These are phyloP conservation scores for Pseudomicrostroma phylloplanum DNA, from an alignment of 1,284 basidiomycete genomes.

Conservation along the genomic window DNA sequence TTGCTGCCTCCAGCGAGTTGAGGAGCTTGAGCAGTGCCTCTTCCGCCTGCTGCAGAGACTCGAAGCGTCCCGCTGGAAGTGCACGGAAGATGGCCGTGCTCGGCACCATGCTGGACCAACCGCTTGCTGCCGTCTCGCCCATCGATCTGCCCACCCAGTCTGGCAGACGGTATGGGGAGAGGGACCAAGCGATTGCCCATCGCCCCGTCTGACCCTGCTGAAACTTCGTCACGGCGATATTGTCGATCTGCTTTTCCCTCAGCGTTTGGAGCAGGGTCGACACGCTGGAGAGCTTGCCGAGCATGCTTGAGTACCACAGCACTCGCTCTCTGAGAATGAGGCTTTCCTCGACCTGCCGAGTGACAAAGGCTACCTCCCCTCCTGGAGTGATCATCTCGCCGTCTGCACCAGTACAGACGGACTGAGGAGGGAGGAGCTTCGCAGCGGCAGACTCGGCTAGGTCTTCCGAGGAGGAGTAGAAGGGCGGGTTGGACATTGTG, in stretches of 20 bases:
- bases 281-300: constrained; percentile 77
- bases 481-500: constrained; percentile 92
- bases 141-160: background rate
- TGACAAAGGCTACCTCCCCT: constrained; percentile 75
- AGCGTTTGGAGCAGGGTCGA: constrained; percentile 60
- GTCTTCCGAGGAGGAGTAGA: constrained; percentile 70
- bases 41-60: background rate
- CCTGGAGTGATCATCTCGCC: constrained; percentile 80
- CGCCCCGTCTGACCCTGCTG: constrained; percentile 76
- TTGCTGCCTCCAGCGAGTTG: background rate
- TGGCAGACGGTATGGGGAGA: background rate
- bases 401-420: constrained; percentile 67
- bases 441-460: constrained; percentile 50
- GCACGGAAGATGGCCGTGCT: background rate
- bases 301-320: constrained; percentile 79
- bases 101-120: background rate
- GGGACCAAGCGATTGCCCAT: constrained; percentile 76
- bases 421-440: constrained; percentile 20
- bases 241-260: constrained; percentile 60
- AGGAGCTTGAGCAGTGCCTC: background rate
- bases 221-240: constrained; percentile 76
- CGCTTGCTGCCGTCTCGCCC: no score
- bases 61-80: background rate
- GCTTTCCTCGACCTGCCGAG: constrained; percentile 71
- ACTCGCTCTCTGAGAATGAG: constrained; percentile 51